Base-by-base conservation (phyloP, 1,284 basidiomycete genomes). In the Puccinia brachypodii region DNA sequence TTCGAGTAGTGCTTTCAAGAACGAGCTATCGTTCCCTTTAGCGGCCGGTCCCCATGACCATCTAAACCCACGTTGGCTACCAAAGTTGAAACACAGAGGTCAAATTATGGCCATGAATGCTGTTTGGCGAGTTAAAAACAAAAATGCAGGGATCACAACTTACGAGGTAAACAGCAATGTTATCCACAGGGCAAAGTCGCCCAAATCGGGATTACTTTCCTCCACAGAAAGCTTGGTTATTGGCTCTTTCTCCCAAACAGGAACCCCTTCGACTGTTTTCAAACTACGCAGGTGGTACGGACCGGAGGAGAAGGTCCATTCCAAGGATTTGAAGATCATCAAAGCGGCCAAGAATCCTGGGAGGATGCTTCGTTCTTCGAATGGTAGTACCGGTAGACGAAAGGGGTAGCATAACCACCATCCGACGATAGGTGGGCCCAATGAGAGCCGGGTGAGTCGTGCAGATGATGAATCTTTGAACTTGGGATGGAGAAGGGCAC, bases 251-350 rank as follows among this genome's bases (percentile, higher is more conserved):
- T 33, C 38, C 75, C 75, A 76, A 22, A 47, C 14, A 6, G 58
- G 58, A 22, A 22, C 25, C 6, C 75, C 75, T 9, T 76, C 42
- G 40, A 66, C 47, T 22, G 9, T 11, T 66, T 76, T 64, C 40
- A 76, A 16, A 25, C 8, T n/a, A 16, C 75, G 58, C 2, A 50
- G 19, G 16, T 36, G 25, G 42, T 76, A 76, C 11, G 75, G 75
- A 11, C 75, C 75, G 28, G 58, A 1, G 22, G 22, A 14, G 42
- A 62, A 76, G 33, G 58, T 50, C 75, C 75, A 76, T 76, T 76
- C 75, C 36, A 47, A 2, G 14, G 60, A 22, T 44, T 76, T 76
- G 19, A 66, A 53, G 22, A 72, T 38, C 69, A 72, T 72, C 1
- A 38, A 1, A 6, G 28, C 14, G n/a, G 60, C 44, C n/a, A 62